Evolutionary conservation across 805 yeast species (phyloP).

Genomic region (Phaffomyces opuntiae): DNA sequence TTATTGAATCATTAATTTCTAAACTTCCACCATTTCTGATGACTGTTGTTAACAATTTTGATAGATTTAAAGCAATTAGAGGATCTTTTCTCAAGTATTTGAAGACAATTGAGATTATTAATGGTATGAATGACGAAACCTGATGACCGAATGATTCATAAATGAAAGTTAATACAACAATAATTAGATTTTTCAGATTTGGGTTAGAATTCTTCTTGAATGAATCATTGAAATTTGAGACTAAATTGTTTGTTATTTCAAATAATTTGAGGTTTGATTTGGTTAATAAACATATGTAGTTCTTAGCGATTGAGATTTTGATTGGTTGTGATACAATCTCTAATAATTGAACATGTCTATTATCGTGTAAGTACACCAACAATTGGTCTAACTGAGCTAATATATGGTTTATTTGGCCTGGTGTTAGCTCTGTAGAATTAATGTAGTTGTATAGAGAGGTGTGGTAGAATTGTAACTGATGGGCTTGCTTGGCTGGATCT

Average conservation of each 20-base stretch:
- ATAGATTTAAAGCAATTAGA: conserved; percentile 16
- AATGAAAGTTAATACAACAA: conserved; percentile 23
- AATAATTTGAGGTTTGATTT: conserved; percentile 19
- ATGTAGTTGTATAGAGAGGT: conserved; percentile 6
- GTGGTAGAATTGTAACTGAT: conserved; percentile 7
- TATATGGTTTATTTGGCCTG: neutral
- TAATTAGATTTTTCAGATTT: conserved; percentile 25
- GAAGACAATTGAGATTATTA: conserved; percentile 23
- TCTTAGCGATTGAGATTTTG: conserved; percentile 15
- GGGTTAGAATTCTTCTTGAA: conserved; percentile 16
- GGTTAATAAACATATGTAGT: conserved; percentile 16
- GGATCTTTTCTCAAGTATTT: conserved; percentile 29
- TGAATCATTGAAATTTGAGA: conserved; percentile 20
- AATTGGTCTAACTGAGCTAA: conserved; percentile 12
- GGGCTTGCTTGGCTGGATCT: neutral
- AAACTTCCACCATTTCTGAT: conserved; percentile 19
- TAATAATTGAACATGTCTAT: conserved; percentile 11
- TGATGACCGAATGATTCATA: conserved; percentile 28
- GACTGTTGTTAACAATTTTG: conserved; percentile 15
- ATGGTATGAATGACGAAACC: conserved; percentile 28
- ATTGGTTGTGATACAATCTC: conserved; percentile 15
- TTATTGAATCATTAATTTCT: conserved; percentile 11
- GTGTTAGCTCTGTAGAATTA: conserved; percentile 1
- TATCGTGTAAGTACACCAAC: conserved; percentile 18
- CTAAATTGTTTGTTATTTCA: conserved; percentile 24